Evolutionary conservation across 2,329 filamentous ascomycete species (phyloP), one percentile per base, ranked within the genome.

Genomic region (Sodiomyces alkalinus): DNA sequence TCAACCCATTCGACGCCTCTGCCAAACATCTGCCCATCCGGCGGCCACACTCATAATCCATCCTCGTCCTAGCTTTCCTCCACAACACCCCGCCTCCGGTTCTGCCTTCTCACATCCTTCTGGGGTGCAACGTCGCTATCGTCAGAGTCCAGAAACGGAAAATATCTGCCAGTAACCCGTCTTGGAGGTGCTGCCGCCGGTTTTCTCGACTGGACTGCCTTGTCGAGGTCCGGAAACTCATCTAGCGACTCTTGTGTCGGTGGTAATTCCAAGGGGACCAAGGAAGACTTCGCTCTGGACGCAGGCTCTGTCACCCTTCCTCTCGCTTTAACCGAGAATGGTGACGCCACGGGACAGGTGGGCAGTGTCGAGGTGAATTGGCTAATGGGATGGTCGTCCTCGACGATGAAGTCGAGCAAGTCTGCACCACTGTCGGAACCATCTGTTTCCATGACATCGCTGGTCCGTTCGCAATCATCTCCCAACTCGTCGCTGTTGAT

Each of bases 331-430:
- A 17, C 16, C 30, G 27, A 31, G 7, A 30, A 28, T 5, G 31
- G 31, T 17, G 33, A 35, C 14, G 24, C 14, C 6, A 21, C 12
- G 19, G 19, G 8, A 8, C 8, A 21, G 12, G 19, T 21, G 8
- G 8, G 19, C 19, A 12, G 12, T 12, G 19, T 21, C 8, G 19
- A 21, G 8, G 19, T 8, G 9, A 8, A 17, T 32, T 36, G 14
- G 33, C 34, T 7, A n/a, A 33, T 19, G 14, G 34, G 36, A 19
- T 46, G 43, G 33, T 73, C 48, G 47, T 72, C 48, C 37, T 55
- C 46, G 42, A 74, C 56, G 41, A 80, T 44, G 49, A 80, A 64
- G 52, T 71, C 54, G 39, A 68, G 32, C 10, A 71, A 45, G 37
- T 69, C 65, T 24, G 48, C 53, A 9, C 59, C 61, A 33, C 55